Evolutionary conservation across 1,139 yeast genomes (phyloP).

Genomic region (Arxiozyma heterogenica): DNA sequence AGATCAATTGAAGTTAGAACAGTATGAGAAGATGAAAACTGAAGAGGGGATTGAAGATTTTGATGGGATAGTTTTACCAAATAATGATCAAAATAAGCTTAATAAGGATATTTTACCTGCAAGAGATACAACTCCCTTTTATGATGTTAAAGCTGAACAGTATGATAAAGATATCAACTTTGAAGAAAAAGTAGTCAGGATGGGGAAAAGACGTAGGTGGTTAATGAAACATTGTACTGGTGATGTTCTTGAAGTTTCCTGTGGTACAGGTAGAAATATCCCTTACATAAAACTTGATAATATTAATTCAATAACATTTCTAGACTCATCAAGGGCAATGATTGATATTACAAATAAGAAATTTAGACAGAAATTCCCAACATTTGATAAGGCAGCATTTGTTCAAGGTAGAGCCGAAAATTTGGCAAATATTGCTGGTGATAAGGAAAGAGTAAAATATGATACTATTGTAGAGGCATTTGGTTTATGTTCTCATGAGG

Average conservation of each 20-base stretch:
- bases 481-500: conserved; percentile 92
- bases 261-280: conserved; percentile 93
- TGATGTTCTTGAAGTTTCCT: conserved; percentile 86
- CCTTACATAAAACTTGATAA: conserved; percentile 55
- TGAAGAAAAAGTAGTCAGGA: conserved; percentile 75
- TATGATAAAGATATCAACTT: conserved; percentile 78
- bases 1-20: conserved; percentile 45
- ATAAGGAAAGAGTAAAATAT: conserved; percentile 38
- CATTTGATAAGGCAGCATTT: conserved; percentile 64
- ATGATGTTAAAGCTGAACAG: conserved; percentile 65
- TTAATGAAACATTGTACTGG: conserved; percentile 71
- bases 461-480: conserved; percentile 91
- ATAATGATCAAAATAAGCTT: conserved; percentile 42
- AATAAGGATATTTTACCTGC: conserved; percentile 50
- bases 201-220: conserved; percentile 81
- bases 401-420: conserved; percentile 93
- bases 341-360: conserved; percentile 71
- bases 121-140: conserved; percentile 75
- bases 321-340: conserved; percentile 82
- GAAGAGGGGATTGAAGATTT: conserved; percentile 33
- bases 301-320: conserved; percentile 66
- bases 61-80: conserved; percentile 40
- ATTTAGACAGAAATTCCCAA: conserved; percentile 58
- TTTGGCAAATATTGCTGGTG: conserved; percentile 46
- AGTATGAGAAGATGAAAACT: conserved; percentile 46